These are phyloP conservation scores for Apiospora aurea DNA, from an alignment of 2,329 filamentous ascomycete genomes.

Conservation along the genomic window DNA sequence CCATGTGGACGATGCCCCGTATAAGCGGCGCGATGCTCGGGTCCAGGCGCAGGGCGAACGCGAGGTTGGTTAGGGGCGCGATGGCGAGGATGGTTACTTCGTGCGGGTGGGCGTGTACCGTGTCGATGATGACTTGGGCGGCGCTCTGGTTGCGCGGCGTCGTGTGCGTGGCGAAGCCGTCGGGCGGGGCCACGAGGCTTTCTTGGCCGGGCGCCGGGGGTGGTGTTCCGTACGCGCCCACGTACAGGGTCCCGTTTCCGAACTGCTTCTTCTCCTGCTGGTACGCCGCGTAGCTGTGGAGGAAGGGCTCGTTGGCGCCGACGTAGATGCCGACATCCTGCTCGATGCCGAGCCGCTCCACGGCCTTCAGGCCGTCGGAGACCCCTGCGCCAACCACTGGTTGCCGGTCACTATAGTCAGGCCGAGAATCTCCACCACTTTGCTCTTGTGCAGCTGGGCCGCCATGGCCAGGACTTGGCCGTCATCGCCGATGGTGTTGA, in stretches of 20 bases:
- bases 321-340: not conserved
- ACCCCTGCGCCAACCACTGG: slow-evolving; percentile 20
- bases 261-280: slow-evolving; percentile 12
- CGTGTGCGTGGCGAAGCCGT: slow-evolving; percentile 17
- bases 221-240: not conserved
- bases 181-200: slow-evolving; percentile 3
- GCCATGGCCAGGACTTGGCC: slow-evolving; percentile 18
- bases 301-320: slow-evolving; percentile 12
- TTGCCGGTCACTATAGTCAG: slow-evolving; percentile 10
- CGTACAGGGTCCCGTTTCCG: not conserved
- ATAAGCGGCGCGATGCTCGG: not conserved
- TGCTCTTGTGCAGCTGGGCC: slow-evolving; percentile 16
- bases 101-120: slow-evolving; percentile 1
- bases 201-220: not conserved
- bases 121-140: slow-evolving; percentile 12
- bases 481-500: slow-evolving; percentile 23
- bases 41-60: slow-evolving; percentile 1
- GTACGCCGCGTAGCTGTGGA: not conserved
- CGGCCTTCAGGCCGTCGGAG: slow-evolving; percentile 14
- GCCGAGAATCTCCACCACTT: not conserved
- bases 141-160: not conserved
- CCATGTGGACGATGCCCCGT: not conserved
- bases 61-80: slow-evolving; percentile 10
- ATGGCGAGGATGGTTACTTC: slow-evolving; percentile 14
- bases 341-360: slow-evolving; percentile 11